These are phyloP conservation scores for Ceriops zippeliana DNA, from an alignment of 345 rosid species.

Conservation along the genomic window DNA sequence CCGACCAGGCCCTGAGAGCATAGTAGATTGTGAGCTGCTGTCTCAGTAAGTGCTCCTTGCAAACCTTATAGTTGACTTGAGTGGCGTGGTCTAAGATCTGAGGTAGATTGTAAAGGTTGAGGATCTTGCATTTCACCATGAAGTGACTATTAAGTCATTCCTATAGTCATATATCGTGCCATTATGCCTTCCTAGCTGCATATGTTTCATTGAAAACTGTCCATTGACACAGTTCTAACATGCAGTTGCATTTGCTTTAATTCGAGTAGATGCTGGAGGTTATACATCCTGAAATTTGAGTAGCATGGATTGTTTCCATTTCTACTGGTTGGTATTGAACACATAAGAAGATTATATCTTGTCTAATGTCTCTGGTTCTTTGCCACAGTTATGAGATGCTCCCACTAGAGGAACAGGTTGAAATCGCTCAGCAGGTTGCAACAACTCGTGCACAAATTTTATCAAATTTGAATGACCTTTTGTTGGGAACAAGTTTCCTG, in stretches of 20 bases:
- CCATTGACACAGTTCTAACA: too few relatives aligned
- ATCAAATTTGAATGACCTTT: slow-evolving; percentile 69
- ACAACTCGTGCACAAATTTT: slow-evolving; percentile 82
- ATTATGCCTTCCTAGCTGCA: background rate
- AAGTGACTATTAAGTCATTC: too few relatives aligned
- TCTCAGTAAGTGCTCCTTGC: slow-evolving; percentile 60
- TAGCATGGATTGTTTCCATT: background rate
- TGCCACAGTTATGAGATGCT: slow-evolving; percentile 86
- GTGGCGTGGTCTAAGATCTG: background rate
- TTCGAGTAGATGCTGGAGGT: background rate
- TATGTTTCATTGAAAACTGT: too few relatives aligned
- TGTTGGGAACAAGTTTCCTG: slow-evolving; percentile 84
- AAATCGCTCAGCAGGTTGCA: slow-evolving; percentile 79
- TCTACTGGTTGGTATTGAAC: background rate
- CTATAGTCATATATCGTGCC: background rate
- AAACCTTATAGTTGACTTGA: background rate
- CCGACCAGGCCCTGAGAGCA: slow-evolving; percentile 92
- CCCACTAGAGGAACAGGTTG: slow-evolving; percentile 80
- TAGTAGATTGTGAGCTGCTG: slow-evolving; percentile 90
- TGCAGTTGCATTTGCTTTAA: background rate
- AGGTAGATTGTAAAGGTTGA: background rate
- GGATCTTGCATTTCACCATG: background rate
- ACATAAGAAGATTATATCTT: background rate
- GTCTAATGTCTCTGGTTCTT: slow-evolving; percentile 2
- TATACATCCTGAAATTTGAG: background rate